Evolutionary conservation across 192 early-diverging fungal genomes (phyloP), one percentile per base, ranked within the genome.

Genomic region (Lobosporangium transversale): DNA sequence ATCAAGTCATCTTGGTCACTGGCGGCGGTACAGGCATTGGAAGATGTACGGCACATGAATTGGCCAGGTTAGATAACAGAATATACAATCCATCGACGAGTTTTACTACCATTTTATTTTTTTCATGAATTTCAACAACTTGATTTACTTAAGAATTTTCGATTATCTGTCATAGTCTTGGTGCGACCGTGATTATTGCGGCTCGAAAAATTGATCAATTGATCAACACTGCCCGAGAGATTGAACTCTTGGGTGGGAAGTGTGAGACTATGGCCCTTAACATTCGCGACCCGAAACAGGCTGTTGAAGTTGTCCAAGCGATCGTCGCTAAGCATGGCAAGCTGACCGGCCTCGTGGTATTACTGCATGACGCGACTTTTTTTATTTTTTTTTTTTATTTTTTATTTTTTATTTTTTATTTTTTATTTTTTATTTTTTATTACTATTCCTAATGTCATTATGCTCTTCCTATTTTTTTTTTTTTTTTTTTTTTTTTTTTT

Each of bases 11-110:
- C 45, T 31, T 70, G 15, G 68, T 70, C n/a, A 61, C 68, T 14
- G 68, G 68, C 0, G 68, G 68, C 7, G 58, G 68, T 42, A 69
- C 67, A 31, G 58, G 67, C 0, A 70, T 70, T 17, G 68, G 58
- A 17, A 55, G 68, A 50, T 62, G 68, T 43, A 70, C 62, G 5
- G 51, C 68, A 15, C 68, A 70, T 17, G 68, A 70, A 44, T 17
- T 62, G 15, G 59, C 58, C 8, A 53, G 51, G 51, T 53, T 31
- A 51, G 3, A 17, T 12, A 42, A 9, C 9, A 12, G 10, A 9
- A 9, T 42, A 12, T 9, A 42, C 10, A 12, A 42, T 9, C 9
- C 10, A 12, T 17, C 10, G 17, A 42, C 45, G 15, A 10, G 17
- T 47, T 17, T 47, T 4, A 20, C n/a, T 15, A 20, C 23, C 8